Base-by-base conservation (phyloP, 2,329 filamentous ascomycete species). In the Dothidotthia symphoricarpi region DNA sequence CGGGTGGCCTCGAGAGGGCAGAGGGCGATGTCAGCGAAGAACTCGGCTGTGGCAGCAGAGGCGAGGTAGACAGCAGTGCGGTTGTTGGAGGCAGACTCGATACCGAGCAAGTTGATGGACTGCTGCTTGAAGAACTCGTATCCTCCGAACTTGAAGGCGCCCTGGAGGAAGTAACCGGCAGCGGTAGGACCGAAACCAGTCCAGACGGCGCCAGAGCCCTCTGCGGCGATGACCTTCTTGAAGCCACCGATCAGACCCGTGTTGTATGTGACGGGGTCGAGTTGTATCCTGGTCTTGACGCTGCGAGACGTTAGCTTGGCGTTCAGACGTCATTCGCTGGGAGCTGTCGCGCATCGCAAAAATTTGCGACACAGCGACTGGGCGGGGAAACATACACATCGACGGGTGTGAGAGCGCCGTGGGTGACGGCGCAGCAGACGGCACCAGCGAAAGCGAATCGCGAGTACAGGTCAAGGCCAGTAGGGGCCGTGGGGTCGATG, bases 61-160 rank as follows among this genome's bases (percentile, higher is more conserved):
- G 78, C 85, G 54, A 88, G 80, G 79, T 91, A 91, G 73, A 91
- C 82, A 54, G 81, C 81, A 48, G 85, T 88, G 59, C 86, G 81
- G 81, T 90, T 88, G 71, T 88, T 79, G 61, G 77, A 77, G 59
- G 86, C 86, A 52, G 61, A 52, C 61, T 69, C 67, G 68, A 83
- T 82, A 64, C 88, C 88, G 63, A 94, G 72, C 49, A 77, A 47
- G 77, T 88, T 85, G 73, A 94, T 93, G 67, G 76, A 81, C 75
- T 93, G 86, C 76, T 90, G 81, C 84, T 95, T 94, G 85, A 95
- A 94, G 75, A 94, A 84, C 76, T 95, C 88, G 73, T 95, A 95
- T 69, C 88, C 88, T 71, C 88, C 88, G 71, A 93, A 93, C 77
- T 94, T 94, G 80, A 93, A 83, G 61, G 87, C 85, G 68, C 88